Base-by-base conservation (phyloP, 1,284 basidiomycete genomes). In the Tremellales sp. region DNA sequence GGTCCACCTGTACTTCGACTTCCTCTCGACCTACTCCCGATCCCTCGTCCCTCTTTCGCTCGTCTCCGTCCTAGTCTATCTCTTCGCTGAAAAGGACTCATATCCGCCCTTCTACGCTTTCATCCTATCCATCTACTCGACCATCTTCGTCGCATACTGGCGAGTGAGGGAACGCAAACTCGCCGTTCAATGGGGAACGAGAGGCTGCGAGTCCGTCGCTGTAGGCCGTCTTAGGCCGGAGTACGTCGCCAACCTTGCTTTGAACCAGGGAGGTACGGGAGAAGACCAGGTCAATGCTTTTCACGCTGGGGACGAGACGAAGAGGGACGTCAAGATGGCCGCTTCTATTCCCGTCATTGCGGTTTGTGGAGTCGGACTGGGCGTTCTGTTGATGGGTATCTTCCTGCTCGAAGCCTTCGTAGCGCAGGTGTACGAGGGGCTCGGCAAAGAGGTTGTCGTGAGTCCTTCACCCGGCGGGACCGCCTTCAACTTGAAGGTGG, bases 331-430 rank as follows among this genome's bases (percentile, higher is more conserved):
- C 2, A 80, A 89, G 46, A 82, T 89, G 49, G 73, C 88, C 33
- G 79, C 83, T 3, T 84, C 84, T 54, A 62, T 94, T 1, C 92
- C 92, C 3, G 79, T 94, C 47, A 85, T 96, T 52, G 57, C 84
- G 1, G 62, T 84, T 13, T 94, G 92, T 67, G 86, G 86, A 0
- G 79, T 76, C 4, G 70, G 86, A 1, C 80, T 98, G 19, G 82
- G 81, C 1, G 76, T 79, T 1, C 74, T 92, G 22, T 75, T 92
- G 52, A 89, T 87, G 0, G 80, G 77, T 4, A 87, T 91, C 43
- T 94, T 94, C 69, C 76, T 92, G 19, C 79, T 93, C 47, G 90
- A 93, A 67, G 89, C 88, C 0, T 93, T 94, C 58, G 84, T 92
- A 6, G 84, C 85, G 0, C 78, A 85, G 40, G 73, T 93, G 2